Percentiles rank a stretch among this genome's conserved stretches.
These are phyloP conservation scores for Prunus dulcis DNA, from an alignment of 306 rosid genomes.

Conservation along the genomic window DNA sequence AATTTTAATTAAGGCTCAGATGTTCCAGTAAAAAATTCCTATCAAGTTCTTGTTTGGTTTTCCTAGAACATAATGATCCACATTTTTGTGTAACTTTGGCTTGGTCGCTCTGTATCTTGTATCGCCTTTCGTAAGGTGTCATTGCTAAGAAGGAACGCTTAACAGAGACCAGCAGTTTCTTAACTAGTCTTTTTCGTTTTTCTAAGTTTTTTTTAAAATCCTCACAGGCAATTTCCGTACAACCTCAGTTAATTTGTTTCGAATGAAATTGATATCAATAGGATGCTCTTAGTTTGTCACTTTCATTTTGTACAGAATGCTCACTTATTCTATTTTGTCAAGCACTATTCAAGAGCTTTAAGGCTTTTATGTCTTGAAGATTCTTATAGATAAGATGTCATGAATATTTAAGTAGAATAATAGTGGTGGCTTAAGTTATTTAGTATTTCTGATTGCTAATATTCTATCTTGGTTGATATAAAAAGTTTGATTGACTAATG, in stretches of 20 bases:
- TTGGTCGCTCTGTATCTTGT: too few relatives aligned
- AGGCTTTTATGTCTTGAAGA: not conserved
- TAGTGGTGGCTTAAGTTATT: not conserved
- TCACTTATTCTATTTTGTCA: not conserved
- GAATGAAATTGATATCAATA: not conserved
- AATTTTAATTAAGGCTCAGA: not conserved
- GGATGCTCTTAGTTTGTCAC: not conserved
- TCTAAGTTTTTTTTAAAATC: not conserved
- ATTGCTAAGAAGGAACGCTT: not conserved
- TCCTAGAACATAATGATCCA: not conserved
- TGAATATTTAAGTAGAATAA: not conserved
- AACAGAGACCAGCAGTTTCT: not conserved
- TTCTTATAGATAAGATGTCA: not conserved
- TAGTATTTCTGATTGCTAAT: too few relatives aligned
- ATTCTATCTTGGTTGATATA: not conserved
- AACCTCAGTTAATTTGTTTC: not conserved
- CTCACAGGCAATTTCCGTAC: not conserved
- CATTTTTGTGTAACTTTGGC: not conserved
- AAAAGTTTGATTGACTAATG: not conserved
- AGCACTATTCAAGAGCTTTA: not conserved
- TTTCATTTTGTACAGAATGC: too few relatives aligned
- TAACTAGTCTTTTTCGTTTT: not conserved
- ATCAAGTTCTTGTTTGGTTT: not conserved
- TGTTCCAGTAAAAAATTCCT: not conserved
- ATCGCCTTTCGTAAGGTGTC: not conserved